Percentiles rank a stretch among this genome's conserved stretches.
Conservation (phyloP, 176 grass and related monocot genomes). For the Avena insularis region DNA sequence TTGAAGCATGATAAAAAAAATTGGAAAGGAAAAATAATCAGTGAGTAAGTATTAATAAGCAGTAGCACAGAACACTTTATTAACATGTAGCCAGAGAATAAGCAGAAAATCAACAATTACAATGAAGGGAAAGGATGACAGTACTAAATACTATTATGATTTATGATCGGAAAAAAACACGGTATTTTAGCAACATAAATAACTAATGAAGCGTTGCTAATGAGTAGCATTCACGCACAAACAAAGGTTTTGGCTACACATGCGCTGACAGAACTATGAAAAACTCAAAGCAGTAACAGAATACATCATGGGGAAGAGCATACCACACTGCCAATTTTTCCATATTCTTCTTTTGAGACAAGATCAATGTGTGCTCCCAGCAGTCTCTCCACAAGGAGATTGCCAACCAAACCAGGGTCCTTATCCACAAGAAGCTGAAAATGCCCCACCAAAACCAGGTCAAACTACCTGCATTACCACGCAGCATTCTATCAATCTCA, state of each 20-base stretch:
- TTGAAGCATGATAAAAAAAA: background rate
- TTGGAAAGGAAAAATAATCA: background rate
- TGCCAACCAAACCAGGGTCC: conserved; percentile 89
- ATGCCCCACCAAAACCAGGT: conserved; percentile 39
- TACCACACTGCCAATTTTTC: conserved; percentile 91
- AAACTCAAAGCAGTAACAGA: background rate
- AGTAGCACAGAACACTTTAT: background rate
- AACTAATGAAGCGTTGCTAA: background rate
- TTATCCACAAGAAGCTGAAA: conserved; percentile 82
- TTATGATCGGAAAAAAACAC: background rate
- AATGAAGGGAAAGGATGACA: background rate
- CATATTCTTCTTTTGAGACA: conserved; percentile 92
- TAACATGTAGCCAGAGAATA: background rate
- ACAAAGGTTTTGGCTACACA: conserved; percentile 17
- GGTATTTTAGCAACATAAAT: background rate
- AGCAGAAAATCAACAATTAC: background rate
- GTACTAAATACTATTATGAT: background rate
- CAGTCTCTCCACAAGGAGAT: conserved; percentile 94
- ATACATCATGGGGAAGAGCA: background rate
- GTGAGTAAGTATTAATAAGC: background rate
- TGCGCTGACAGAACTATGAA: conserved; percentile 2
- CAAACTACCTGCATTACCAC: background rate
- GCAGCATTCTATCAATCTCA: background rate
- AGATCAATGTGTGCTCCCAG: conserved; percentile 91
- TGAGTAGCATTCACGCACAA: background rate